Conservation (phyloP, 768 basidiomycete species). For the Clathrus columnatus region DNA sequence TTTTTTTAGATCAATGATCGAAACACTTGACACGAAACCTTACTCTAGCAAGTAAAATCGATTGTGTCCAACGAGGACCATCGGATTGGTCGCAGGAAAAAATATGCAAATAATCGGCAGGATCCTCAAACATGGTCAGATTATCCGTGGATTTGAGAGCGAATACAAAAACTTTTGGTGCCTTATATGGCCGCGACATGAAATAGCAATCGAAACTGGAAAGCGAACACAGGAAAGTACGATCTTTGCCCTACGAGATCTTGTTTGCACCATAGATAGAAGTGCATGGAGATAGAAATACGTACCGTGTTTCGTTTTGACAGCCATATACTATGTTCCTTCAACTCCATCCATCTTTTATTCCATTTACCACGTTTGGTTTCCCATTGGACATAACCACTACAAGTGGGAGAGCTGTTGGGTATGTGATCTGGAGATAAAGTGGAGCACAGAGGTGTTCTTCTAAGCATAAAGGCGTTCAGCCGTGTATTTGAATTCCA, state of each 20-base stretch:
- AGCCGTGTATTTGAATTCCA: constrained; percentile 82
- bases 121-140: constrained; percentile 78
- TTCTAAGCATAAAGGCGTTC: constrained; percentile 74
- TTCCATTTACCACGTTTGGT: constrained; percentile 91
- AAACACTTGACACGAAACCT: too few relatives aligned
- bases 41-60: constrained; percentile 74
- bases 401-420: constrained; percentile 31
- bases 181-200: constrained; percentile 66
- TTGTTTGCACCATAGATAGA: not conserved
- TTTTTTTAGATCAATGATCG: constrained; percentile 13
- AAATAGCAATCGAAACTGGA: constrained; percentile 85
- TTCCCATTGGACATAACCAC: constrained; percentile 81
- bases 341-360: constrained; percentile 81
- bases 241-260: constrained; percentile 67
- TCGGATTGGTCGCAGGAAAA: constrained; percentile 73
- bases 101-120: constrained; percentile 78
- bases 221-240: constrained; percentile 70
- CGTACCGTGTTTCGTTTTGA: constrained; percentile 84
- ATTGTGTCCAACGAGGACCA: constrained; percentile 71
- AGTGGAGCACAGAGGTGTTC: constrained; percentile 53
- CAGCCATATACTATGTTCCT: constrained; percentile 79
- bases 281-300: constrained; percentile 10
- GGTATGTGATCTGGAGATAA: constrained; percentile 38
- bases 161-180: constrained; percentile 81
- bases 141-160: constrained; percentile 86